These are phyloP conservation scores for Rhamnella rubrinervis DNA, from an alignment of 331 rosid genomes.

Conservation along the genomic window DNA sequence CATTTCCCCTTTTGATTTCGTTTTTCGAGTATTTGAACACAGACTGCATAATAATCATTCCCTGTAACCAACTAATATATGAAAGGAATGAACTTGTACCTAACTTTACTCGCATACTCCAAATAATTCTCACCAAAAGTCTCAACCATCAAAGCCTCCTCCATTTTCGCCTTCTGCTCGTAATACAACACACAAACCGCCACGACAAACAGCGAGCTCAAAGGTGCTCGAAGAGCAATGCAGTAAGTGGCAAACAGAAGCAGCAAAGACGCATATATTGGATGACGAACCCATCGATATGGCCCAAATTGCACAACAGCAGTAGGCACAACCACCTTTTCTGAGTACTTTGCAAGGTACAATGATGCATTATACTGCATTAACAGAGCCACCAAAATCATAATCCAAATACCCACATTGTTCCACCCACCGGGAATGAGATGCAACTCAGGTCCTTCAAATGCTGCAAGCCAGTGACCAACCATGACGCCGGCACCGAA, in stretches of 20 bases:
- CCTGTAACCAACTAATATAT: conserved; percentile 51
- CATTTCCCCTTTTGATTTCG: conserved; percentile 13
- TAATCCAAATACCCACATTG: conserved; percentile 65
- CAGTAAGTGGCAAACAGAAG: conserved; percentile 72
- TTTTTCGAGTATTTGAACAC: conserved; percentile 18
- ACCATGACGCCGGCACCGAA: conserved; percentile 64
- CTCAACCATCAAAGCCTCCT: conserved; percentile 93
- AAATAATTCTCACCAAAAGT: conserved; percentile 66
- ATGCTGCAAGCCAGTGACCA: conserved; percentile 92
- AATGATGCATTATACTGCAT: conserved; percentile 83
- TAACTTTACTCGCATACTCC: conserved; percentile 74
- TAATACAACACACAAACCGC: conserved; percentile 76
- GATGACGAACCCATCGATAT: conserved; percentile 91
- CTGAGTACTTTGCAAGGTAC: conserved; percentile 87
- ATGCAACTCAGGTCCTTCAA: conserved; percentile 93
- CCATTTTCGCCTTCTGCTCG: conserved; percentile 74
- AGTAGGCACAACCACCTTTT: conserved; percentile 85
- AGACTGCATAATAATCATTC: conserved; percentile 22
- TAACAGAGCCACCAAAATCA: conserved; percentile 57
- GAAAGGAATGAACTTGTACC: conserved; percentile 80
- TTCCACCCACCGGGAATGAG: conserved; percentile 67
- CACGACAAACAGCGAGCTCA: conserved; percentile 57
- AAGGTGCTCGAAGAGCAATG: conserved; percentile 75
- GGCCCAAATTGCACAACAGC: conserved; percentile 94
- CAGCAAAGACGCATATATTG: conserved; percentile 74